Conservation (phyloP, 2,329 filamentous ascomycete species). For the Sporothrix brasiliensis region DNA sequence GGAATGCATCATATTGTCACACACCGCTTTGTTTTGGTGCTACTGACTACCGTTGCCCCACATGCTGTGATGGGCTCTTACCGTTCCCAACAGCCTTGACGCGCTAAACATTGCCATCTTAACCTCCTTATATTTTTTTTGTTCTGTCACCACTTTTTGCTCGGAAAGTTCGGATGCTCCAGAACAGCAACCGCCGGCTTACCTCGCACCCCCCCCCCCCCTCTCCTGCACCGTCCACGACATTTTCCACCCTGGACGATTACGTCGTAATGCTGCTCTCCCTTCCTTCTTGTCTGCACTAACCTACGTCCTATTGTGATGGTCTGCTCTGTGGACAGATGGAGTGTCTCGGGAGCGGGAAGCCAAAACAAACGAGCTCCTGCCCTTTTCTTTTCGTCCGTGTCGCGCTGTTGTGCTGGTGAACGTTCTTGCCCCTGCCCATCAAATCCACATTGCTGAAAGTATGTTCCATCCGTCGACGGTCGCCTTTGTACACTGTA, state of each 20-base stretch:
- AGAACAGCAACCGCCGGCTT: constrained; percentile 1
- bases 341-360: constrained; percentile 10
- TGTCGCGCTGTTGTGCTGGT: not conserved
- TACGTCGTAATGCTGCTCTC: constrained; percentile 3
- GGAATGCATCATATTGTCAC: constrained; percentile 3
- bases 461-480: not conserved
- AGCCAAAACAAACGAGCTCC: constrained; percentile 18
- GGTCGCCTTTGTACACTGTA: not conserved
- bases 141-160: constrained; percentile 14
- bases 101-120: constrained; percentile 17
- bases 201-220: not conserved
- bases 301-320: constrained; percentile 11
- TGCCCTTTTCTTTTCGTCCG: not conserved
- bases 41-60: constrained; percentile 16
- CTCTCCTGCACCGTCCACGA: too few relatives aligned
- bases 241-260: not conserved
- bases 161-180: constrained; percentile 29
- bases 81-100: constrained; percentile 1
- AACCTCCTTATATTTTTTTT: not conserved
- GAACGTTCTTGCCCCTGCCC: not conserved
- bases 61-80: constrained; percentile 10
- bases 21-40: constrained; percentile 22
- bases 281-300: not conserved
- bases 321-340: not conserved
- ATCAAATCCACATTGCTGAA: not conserved